These are phyloP conservation scores for Xanthoconium purpureum DNA, from an alignment of 768 basidiomycete genomes.

Conservation along the genomic window DNA sequence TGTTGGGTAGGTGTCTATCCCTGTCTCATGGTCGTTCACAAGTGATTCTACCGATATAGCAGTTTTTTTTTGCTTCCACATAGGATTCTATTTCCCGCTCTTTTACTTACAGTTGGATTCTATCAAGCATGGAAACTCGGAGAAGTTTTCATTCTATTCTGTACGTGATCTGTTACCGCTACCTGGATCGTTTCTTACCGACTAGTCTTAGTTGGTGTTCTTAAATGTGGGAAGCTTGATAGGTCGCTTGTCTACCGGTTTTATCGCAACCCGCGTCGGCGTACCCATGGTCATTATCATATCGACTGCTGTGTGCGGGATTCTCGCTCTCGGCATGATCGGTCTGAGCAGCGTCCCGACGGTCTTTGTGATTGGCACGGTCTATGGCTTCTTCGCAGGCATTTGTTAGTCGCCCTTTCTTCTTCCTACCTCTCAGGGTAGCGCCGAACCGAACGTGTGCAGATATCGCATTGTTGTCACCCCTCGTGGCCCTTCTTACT, in stretches of 20 bases:
- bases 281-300: conserved; percentile 42
- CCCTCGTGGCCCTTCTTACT: conserved; percentile 44
- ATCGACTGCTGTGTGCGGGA: conserved; percentile 29
- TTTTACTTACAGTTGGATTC: too few species aligned
- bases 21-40: not conserved
- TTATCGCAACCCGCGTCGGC: conserved; percentile 42
- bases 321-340: conserved; percentile 44
- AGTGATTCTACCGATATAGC: not conserved
- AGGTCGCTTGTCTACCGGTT: conserved; percentile 48
- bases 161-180: conserved; percentile 27
- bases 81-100: conserved; percentile 48
- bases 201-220: conserved; percentile 41
- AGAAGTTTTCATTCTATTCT: conserved; percentile 46
- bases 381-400: conserved; percentile 50
- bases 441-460: not conserved
- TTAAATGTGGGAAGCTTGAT: conserved; percentile 49
- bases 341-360: conserved; percentile 35
- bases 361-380: conserved; percentile 37
- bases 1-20: conserved; percentile 17
- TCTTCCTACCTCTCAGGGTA: not conserved
- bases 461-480: conserved; percentile 40
- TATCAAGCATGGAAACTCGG: too few species aligned
- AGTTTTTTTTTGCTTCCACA: conserved; percentile 28
- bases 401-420: conserved; percentile 28
- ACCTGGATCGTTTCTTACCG: too few species aligned